These are phyloP conservation scores for Suhomyces sp. DNA, from an alignment of 805 yeast species.

Conservation along the genomic window DNA sequence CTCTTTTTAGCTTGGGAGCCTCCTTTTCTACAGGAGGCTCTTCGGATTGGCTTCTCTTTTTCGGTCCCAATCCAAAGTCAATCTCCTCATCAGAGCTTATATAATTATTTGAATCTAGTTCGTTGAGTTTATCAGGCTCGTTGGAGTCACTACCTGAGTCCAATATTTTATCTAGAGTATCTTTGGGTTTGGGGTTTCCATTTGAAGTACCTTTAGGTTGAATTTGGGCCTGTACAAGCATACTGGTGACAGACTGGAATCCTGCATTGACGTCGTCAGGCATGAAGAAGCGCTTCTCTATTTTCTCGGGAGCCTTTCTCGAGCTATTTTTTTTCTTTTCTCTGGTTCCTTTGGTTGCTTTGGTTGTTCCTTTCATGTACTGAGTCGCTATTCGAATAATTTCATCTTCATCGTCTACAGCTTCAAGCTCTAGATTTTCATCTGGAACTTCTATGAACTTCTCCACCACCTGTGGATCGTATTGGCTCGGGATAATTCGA, in stretches of 20 bases:
- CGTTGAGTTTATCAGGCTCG: neutral
- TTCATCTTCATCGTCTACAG: slow-evolving; percentile 62
- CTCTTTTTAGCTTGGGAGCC: slow-evolving; percentile 1
- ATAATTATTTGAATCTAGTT: neutral
- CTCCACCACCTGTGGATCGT: slow-evolving; percentile 56
- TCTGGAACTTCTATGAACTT: slow-evolving; percentile 63
- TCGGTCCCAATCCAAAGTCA: neutral
- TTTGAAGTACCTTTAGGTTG: too few species aligned
- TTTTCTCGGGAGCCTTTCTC: slow-evolving; percentile 12
- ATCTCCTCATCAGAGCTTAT: neutral
- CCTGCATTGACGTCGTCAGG: slow-evolving; percentile 71
- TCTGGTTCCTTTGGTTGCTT: slow-evolving; percentile 24
- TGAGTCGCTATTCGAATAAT: slow-evolving; percentile 67
- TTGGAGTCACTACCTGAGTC: slow-evolving; percentile 15
- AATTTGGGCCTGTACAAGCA: slow-evolving; percentile 30
- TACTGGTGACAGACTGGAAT: slow-evolving; percentile 49
- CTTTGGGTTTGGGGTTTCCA: slow-evolving; percentile 3
- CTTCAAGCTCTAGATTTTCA: slow-evolving; percentile 56
- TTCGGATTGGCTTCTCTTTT: neutral
- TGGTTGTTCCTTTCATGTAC: slow-evolving; percentile 48
- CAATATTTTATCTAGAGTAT: slow-evolving; percentile 14
- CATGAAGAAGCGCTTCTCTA: slow-evolving; percentile 58
- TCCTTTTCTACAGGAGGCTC: neutral
- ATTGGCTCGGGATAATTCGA: slow-evolving; percentile 63
- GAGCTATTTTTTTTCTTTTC: slow-evolving; percentile 10